Base-by-base conservation (phyloP, 2,329 filamentous ascomycete genomes). In the Monosporascus sp. region DNA sequence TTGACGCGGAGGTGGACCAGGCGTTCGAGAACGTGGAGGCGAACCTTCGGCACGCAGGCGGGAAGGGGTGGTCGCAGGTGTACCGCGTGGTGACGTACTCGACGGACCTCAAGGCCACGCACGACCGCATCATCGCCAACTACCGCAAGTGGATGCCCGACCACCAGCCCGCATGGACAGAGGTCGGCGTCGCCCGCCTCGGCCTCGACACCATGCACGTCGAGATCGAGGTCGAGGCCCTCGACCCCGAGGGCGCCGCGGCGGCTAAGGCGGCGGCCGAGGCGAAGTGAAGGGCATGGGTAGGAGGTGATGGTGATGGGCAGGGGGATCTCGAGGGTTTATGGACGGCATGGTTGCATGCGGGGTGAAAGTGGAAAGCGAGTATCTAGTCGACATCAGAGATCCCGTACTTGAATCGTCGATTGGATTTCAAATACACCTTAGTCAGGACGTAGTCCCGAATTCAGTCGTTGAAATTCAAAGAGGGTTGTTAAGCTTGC, bases 1-100 rank as follows among this genome's bases (percentile, higher is more conserved):
- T 77, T 41, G 71, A 73, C 47, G 70, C 66, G 0, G 70, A 81
- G 50, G 76, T 81, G 47, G 76, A 78, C 49, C 71, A 75, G 51
- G 78, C 81, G 0, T 86, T 86, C 59, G 65, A 62, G 3, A 86
- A 85, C 52, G 77, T 84, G 9, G 79, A 86, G 1, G 62, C 72
- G 5, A 69, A 64, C 28, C 65, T 86, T 5, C 74, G 72, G 43
- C 60, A 75, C 17, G 80, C 80, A 0, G 82, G 83, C 1, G 79
- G 78, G 0, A 75, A 78, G 53, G 80, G 79, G 3, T 82, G 78
- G 78, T 64, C 64, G n/a, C 78, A 84, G 55, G 81, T 85, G 0
- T 80, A 67, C 63, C 68, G 70, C 0, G 69, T 81, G 22, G 72
- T 70, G 18, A 74, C 73, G 1, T 81, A 78, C 54, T 73, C 77